Conservation (phyloP, 805 yeast species). For the Priceomyces carsonii region DNA sequence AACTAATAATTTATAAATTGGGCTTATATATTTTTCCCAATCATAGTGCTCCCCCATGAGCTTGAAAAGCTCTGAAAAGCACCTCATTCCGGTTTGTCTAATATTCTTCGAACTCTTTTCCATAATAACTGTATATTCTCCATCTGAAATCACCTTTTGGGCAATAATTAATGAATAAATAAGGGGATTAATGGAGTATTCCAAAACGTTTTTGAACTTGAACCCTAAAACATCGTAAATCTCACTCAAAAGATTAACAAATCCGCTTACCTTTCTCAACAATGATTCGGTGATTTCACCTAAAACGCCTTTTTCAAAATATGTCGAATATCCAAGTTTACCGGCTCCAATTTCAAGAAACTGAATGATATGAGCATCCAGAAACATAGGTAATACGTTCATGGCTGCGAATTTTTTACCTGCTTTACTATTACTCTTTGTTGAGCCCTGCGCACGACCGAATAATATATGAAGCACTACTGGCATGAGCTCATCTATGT, state of each 20-base stretch:
- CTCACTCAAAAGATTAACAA: slow-evolving; percentile 59
- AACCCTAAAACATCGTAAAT: slow-evolving; percentile 60
- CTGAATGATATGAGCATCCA: slow-evolving; percentile 49
- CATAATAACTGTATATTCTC: slow-evolving; percentile 15
- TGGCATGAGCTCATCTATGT: slow-evolving; percentile 64
- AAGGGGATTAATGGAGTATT: slow-evolving; percentile 56
- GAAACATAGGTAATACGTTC: slow-evolving; percentile 58
- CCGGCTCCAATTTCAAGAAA: slow-evolving; percentile 67
- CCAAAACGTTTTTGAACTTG: slow-evolving; percentile 49
- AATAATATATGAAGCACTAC: slow-evolving; percentile 73
- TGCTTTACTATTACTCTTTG: slow-evolving; percentile 67
- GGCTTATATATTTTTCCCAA: slow-evolving; percentile 55
- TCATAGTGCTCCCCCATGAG: slow-evolving; percentile 49
- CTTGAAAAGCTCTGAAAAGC: slow-evolving; percentile 57
- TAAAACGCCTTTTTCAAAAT: slow-evolving; percentile 19
- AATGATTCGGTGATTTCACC: slow-evolving; percentile 27
- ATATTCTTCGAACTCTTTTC: slow-evolving; percentile 55
- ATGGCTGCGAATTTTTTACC: slow-evolving; percentile 74
- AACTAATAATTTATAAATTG: slow-evolving; percentile 56
- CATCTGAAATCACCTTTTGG: slow-evolving; percentile 33
- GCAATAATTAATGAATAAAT: slow-evolving; percentile 55
- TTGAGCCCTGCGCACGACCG: slow-evolving; percentile 77
- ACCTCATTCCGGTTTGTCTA: slow-evolving; percentile 68
- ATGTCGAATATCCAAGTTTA: slow-evolving; percentile 45
- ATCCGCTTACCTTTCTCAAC: slow-evolving; percentile 62